A percentile compares a stretch with the other conserved stretches of the same genome.
Conservation (phyloP, 257 asterid species). For the Jacaranda copaia region DNA sequence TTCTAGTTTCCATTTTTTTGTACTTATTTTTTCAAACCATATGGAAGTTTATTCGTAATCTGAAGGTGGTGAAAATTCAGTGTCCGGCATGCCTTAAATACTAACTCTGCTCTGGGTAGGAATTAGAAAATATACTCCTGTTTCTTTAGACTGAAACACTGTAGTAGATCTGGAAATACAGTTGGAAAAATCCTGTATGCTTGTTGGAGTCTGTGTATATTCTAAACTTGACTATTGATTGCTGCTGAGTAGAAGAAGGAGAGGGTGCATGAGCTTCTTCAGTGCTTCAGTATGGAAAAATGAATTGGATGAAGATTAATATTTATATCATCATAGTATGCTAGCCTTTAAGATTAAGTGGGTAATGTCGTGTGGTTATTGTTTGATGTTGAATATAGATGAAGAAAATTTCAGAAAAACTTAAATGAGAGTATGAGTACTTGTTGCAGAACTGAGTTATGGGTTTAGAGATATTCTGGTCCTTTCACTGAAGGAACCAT, state of each 20-base stretch:
- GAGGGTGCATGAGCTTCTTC: background rate
- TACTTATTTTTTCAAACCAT: background rate
- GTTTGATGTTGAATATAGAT: background rate
- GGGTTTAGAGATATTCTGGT: background rate
- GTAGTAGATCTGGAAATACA: background rate
- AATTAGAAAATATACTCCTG: background rate
- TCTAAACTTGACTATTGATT: background rate
- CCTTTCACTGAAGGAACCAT: background rate
- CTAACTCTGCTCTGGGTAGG: background rate
- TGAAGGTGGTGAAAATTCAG: no score
- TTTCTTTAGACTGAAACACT: no score
- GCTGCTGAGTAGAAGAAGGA: background rate
- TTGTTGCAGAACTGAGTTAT: background rate
- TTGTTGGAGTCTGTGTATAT: background rate
- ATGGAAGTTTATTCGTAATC: background rate
- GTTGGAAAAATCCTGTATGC: background rate
- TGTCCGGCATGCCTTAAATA: background rate
- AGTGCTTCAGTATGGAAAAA: background rate
- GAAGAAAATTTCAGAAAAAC: background rate
- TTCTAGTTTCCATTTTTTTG: background rate
- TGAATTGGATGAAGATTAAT: background rate
- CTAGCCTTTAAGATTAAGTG: no score
- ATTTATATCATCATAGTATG: no score
- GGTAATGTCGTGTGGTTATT: no score
- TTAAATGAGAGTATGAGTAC: background rate